Base-by-base conservation (phyloP, 2,329 filamentous ascomycete species). In the Hypoxylon sp. region DNA sequence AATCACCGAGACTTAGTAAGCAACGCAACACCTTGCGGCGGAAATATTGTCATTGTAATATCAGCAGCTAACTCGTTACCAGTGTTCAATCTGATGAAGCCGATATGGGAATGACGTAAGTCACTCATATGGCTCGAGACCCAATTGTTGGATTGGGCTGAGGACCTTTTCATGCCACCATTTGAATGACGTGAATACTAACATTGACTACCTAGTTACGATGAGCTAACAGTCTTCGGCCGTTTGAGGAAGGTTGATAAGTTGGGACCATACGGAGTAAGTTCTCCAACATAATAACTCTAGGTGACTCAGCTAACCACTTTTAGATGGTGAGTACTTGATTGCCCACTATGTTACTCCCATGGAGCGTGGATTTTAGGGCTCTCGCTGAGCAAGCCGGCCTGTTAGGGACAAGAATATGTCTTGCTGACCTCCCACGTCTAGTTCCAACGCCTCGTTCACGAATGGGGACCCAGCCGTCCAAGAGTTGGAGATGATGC, bases 1-100 rank as follows among this genome's bases (percentile, higher is more conserved):
- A 6, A 87, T 92, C 51, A 91, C 89, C 0, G 83, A 85, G 1
- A 83, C 82, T 15, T 91, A 92, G 46, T 50, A 50, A 50, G 46
- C 46, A 15, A 47, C 24, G 24, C 24, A 27, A 3, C 17, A 44
- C 17, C 17, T 3, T 10, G 11, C 8, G 8, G 39, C 17, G 8
- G 17, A 7, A 21, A 44, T 19, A 6, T 11, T 44, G 17, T 10
- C 17, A 42, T 19, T 8, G 39, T 7, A 42, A 3, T 19, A 44
- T 21, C n/a, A n/a, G 39, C 17, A 19, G 39, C 48, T 52, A 17
- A 52, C 48, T 19, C 17, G 4, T 21, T 35, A 10, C 13, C 35
- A 52, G 46, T 52, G 80, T 83, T 1, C 84, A 85, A 70, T 78
- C 75, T 29, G 83, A 85, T 52, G 84, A 86, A 72, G 82, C 74